Base-by-base conservation (phyloP, 75 land plant species). In the Gnetum montanum region DNA sequence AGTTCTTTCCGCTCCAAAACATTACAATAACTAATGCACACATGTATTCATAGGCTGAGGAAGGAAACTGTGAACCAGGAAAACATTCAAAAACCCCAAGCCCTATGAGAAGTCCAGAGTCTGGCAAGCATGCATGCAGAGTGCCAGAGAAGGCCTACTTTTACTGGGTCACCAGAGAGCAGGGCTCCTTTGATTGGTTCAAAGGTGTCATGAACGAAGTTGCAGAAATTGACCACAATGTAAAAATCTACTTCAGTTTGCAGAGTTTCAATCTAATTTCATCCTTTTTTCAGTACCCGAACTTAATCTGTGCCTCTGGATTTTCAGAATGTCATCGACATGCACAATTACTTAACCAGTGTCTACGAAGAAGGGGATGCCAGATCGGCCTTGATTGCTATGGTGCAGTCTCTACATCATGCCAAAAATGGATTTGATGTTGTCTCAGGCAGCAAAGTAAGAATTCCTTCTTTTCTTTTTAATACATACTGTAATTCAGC, bases 311-410 rank as follows among this genome's bases (percentile, higher is more conserved):
- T n/a, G n/a, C n/a, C n/a, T n/a, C n/a, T n/a, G n/a, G n/a, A n/a
- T n/a, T 1, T 27, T 28, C 31, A 49, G 51, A 49, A 18, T 26
- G 51, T 49, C 7, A 49, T 49, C 27, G 51, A 49, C 4, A 49
- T 49, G 51, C 51, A 49, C 51, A 49, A 49, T 26, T 26, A 88
- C 62, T 65, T 88, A 41, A 85, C 86, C 0, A 85, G 94, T 60
- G 94, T 88, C 55, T 82, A 88, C 44, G 94, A 81, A 71, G 90
- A 88, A 63, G 94, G 86, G 1, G 94, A 88, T 63, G 94, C 86
- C 12, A 51, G 90, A 25, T 88, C 94, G 13, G 79, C 86, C 0
- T 73, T 88, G 12, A 86, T 88, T 13, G 70, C 70, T 12, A 81
- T 85, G 94, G 69, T 88, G 46, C 94, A 88, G 59, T 68, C 85